Conservation (phyloP, 345 rosid genomes). For the Firmiana major region DNA sequence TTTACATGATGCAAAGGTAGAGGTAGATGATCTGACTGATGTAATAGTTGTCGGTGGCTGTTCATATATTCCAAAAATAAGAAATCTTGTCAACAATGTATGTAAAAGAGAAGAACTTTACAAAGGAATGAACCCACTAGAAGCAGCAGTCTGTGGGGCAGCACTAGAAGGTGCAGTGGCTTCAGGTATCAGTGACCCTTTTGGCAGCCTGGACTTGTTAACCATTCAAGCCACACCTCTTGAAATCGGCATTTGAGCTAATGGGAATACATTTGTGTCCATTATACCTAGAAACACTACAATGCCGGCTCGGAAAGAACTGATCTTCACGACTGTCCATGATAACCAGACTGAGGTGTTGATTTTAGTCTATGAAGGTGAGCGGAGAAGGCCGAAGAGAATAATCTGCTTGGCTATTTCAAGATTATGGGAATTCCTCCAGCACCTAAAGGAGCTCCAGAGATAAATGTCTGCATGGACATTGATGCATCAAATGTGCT, state of each 20-base stretch:
- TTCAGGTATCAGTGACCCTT: slow-evolving; percentile 77
- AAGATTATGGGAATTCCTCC: slow-evolving; percentile 70
- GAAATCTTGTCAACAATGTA: slow-evolving; percentile 35
- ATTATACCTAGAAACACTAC: slow-evolving; percentile 66
- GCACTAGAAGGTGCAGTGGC: slow-evolving; percentile 92
- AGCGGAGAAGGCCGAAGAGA: slow-evolving; percentile 57
- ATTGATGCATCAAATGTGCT: slow-evolving; percentile 63
- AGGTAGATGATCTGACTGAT: slow-evolving; percentile 51
- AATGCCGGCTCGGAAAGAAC: slow-evolving; percentile 68
- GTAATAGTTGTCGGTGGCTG: slow-evolving; percentile 87
- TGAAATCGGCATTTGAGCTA: slow-evolving; percentile 59
- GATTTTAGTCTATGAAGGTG: slow-evolving; percentile 75
- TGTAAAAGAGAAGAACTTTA: slow-evolving; percentile 62
- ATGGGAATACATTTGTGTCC: slow-evolving; percentile 52
- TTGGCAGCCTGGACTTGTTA: slow-evolving; percentile 73
- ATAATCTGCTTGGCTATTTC: slow-evolving; percentile 78
- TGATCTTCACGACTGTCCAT: slow-evolving; percentile 54
- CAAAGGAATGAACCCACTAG: slow-evolving; percentile 49
- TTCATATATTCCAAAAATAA: slow-evolving; percentile 58
- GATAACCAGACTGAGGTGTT: slow-evolving; percentile 70
- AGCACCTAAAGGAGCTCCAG: slow-evolving; percentile 67
- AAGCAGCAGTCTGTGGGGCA: slow-evolving; percentile 80
- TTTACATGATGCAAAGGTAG: slow-evolving; percentile 62
- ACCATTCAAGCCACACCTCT: slow-evolving; percentile 81
- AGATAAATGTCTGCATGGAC: slow-evolving; percentile 83